Evolutionary conservation across 768 basidiomycete species (phyloP).

Genomic region (Dendrothele bispora): DNA sequence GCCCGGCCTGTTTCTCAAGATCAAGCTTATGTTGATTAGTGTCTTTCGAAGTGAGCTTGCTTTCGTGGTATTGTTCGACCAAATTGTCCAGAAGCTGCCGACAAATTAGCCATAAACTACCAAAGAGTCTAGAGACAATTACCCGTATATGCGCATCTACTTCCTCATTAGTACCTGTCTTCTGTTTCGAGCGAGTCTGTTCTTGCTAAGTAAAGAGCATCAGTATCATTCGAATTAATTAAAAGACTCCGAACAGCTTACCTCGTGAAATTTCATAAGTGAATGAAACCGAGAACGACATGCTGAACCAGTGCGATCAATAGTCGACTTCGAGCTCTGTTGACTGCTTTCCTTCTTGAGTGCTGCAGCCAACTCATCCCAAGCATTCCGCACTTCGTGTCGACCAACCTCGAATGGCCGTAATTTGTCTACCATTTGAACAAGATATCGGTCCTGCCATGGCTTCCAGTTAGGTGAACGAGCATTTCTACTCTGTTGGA

Average conservation of each 20-base stretch:
- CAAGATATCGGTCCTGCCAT: too few species aligned
- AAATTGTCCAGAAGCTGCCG: constrained; percentile 6
- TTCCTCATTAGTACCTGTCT: constrained; percentile 8
- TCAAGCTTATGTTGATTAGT: constrained; percentile 8
- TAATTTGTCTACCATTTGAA: too few species aligned
- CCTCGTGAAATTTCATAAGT: neutral
- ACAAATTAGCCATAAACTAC: too few species aligned
- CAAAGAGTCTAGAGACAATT: too few species aligned
- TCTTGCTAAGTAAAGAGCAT: constrained; percentile 6
- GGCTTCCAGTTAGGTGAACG: too few species aligned
- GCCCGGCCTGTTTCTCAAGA: constrained; percentile 3
- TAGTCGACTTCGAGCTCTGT: too few species aligned
- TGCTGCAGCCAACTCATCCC: too few species aligned
- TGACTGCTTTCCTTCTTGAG: too few species aligned
- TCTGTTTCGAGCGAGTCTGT: constrained; percentile 7
- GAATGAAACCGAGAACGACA: neutral
- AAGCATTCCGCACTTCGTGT: too few species aligned
- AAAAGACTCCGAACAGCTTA: neutral
- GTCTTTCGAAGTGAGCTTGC: neutral
- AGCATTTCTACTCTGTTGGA: too few species aligned
- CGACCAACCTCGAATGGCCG: too few species aligned
- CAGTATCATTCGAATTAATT: neutral
- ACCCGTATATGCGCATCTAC: constrained; percentile 7
- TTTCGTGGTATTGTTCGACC: constrained; percentile 1
- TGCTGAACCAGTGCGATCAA: neutral